Evolutionary conservation across 2,329 filamentous ascomycete genomes (phyloP).

Genomic region (Bipolaris zeicola): DNA sequence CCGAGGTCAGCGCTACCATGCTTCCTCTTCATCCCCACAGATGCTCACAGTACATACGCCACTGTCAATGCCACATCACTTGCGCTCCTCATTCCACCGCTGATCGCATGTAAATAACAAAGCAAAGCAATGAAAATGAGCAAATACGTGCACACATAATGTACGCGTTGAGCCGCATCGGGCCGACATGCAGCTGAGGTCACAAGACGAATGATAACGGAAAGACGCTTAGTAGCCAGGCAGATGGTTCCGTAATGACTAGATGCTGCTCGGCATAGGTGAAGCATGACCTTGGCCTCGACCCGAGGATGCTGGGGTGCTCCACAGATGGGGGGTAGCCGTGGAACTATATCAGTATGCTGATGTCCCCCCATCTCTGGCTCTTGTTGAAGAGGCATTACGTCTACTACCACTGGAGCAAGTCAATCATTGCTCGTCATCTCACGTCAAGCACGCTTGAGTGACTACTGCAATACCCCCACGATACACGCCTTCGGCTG

Average conservation of each 20-base stretch:
- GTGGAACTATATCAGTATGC: constrained; percentile 44
- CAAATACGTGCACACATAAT: constrained; percentile 13
- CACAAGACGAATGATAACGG: constrained; percentile 25
- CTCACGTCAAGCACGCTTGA: constrained; percentile 30
- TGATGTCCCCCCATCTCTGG: constrained; percentile 21
- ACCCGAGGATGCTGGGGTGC: constrained; percentile 26
- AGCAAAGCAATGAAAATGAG: constrained; percentile 2
- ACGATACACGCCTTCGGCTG: constrained; percentile 37
- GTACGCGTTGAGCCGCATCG: constrained; percentile 20
- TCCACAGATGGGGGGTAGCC: constrained; percentile 26
- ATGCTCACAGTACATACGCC: constrained; percentile 26
- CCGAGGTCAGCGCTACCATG: constrained; percentile 30
- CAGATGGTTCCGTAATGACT: constrained; percentile 24
- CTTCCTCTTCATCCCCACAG: constrained; percentile 33
- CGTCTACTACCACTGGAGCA: constrained; percentile 2
- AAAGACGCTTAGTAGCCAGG: constrained; percentile 17
- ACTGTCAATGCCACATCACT: constrained; percentile 4
- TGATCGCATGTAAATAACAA: constrained; percentile 3
- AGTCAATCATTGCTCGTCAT: constrained; percentile 21
- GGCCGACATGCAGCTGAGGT: constrained; percentile 13
- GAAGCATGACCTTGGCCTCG: constrained; percentile 36
- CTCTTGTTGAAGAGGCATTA: constrained; percentile 7
- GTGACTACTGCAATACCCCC: constrained; percentile 28
- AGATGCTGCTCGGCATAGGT: constrained; percentile 29
- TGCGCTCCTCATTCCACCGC: constrained; percentile 9